These are phyloP conservation scores for Rhodotorula sp. DNA, from an alignment of 1,284 basidiomycete species.

Conservation along the genomic window DNA sequence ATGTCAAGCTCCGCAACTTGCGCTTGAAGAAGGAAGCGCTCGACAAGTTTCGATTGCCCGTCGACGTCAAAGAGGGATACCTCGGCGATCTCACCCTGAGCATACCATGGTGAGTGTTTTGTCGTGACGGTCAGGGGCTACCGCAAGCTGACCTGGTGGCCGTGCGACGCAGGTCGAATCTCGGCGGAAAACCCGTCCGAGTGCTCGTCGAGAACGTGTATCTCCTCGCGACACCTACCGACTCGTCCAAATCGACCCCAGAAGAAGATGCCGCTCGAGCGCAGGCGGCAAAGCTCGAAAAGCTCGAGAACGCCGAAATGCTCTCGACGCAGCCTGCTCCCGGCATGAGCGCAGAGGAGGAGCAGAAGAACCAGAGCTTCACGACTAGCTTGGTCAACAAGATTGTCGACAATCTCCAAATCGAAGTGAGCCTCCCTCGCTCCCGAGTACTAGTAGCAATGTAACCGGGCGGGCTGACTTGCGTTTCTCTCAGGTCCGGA, in stretches of 20 bases:
- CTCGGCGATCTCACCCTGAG: conserved; percentile 88
- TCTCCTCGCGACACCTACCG: conserved; percentile 83
- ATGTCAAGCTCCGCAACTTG: conserved; percentile 59
- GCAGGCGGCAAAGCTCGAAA: conserved; percentile 85
- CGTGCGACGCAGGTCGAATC: conserved; percentile 50
- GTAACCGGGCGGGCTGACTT: not conserved
- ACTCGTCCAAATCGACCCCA: conserved; percentile 67
- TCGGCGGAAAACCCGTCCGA: conserved; percentile 90
- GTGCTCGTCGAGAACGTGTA: conserved; percentile 93
- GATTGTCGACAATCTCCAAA: conserved; percentile 94
- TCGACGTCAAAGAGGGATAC: conserved; percentile 94
- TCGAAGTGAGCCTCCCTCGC: conserved; percentile 62
- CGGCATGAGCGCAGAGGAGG: conserved; percentile 61
- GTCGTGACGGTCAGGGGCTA: no score
- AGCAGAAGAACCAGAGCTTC: conserved; percentile 75
- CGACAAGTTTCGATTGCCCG: conserved; percentile 93
- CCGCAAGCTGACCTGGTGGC: not conserved
- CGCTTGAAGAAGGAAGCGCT: conserved; percentile 90
- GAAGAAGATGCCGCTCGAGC: conserved; percentile 80
- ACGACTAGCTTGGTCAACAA: conserved; percentile 83
- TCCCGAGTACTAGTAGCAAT: not conserved
- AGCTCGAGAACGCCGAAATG: conserved; percentile 83
- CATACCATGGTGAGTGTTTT: conserved; percentile 69
- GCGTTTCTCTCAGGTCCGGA: conserved; percentile 55
- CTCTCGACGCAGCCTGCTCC: conserved; percentile 62